Conservation (phyloP, 2,329 filamentous ascomycete species). For the Pseudogymnoascus sp. region DNA sequence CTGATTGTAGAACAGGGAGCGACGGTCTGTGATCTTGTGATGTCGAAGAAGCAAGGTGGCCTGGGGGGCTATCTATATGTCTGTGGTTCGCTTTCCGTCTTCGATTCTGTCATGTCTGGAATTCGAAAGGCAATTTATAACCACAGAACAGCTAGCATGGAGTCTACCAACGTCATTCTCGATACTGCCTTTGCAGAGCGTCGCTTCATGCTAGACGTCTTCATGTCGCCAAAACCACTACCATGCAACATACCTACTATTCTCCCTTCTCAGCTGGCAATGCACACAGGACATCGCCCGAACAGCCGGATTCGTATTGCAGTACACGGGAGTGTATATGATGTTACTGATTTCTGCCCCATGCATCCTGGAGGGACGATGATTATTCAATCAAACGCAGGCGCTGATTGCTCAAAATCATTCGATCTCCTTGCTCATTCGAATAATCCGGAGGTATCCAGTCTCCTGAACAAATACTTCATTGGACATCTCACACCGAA, state of each 20-base stretch:
- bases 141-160: slow-evolving; percentile 43
- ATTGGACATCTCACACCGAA: slow-evolving; percentile 44
- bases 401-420: slow-evolving; percentile 44
- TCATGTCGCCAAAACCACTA: slow-evolving; percentile 47
- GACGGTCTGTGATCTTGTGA: slow-evolving; percentile 45
- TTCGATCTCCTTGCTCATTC: slow-evolving; percentile 49
- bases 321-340: slow-evolving; percentile 46
- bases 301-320: slow-evolving; percentile 43
- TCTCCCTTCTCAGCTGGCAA: slow-evolving; percentile 41
- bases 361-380: slow-evolving; percentile 48
- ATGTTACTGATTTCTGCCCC: slow-evolving; percentile 44
- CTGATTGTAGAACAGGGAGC: slow-evolving; percentile 45
- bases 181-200: slow-evolving; percentile 47
- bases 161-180: slow-evolving; percentile 42
- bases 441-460: slow-evolving; percentile 46
- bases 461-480: slow-evolving; percentile 47
- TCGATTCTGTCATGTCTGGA: slow-evolving; percentile 47
- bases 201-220: slow-evolving; percentile 49
- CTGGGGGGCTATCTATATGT: slow-evolving; percentile 42
- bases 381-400: slow-evolving; percentile 47
- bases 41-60: slow-evolving; percentile 49
- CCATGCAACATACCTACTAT: slow-evolving; percentile 44
- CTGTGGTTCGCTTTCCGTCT: slow-evolving; percentile 42
- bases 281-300: slow-evolving; percentile 43
- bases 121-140: slow-evolving; percentile 49